Base-by-base conservation (phyloP, 768 basidiomycete species). In the Auricularia cornea region DNA sequence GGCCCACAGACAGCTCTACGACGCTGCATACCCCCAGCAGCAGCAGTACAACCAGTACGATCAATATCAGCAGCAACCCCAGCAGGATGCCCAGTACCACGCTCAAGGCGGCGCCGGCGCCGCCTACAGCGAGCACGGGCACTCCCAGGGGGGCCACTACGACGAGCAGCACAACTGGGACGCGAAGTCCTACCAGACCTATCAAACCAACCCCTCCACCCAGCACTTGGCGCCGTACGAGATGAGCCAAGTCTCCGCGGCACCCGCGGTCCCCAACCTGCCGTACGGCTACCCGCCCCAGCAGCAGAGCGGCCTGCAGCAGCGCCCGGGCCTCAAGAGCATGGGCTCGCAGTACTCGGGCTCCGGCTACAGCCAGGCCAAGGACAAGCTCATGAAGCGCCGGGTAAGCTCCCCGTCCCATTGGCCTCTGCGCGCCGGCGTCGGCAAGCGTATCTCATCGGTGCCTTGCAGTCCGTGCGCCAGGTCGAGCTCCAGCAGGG, bases 301-400 rank as follows among this genome's bases (percentile, higher is more conserved):
- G 66, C 87, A 88, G 71, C 88, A 87, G n/a, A n/a, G n/a, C n/a
- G n/a, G n/a, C n/a, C 88, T 63, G 29, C 67, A 73, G 32, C 81
- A 80, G 48, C 71, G 77, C 60, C 41, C 61, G 51, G 44, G 28
- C 38, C 29, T 33, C 33, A 48, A 44, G 28, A 57, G 5, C 14
- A 3, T 3, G 74, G 77, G 26, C 84, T 83, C 10, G 80, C 74
- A 29, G 75, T 83, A 70, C 76, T 80, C 60, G 77, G 75, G 38
- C 52, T 52, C 78, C 26, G 89, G 88, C 18, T 92, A 85, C 74
- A 84, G 85, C 29, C 78, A 79, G 51, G 88, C 87, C 52, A 79
- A 84, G 67, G 90, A 93, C 65, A 88, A 90, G 73, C 83, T 92
- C 75, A 85, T 93, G 85, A 90, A 87, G 71, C 84, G 87, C 51